Conservation (phyloP, 192 early-diverging fungal genomes). For the Gamsiella multidivaricata region DNA sequence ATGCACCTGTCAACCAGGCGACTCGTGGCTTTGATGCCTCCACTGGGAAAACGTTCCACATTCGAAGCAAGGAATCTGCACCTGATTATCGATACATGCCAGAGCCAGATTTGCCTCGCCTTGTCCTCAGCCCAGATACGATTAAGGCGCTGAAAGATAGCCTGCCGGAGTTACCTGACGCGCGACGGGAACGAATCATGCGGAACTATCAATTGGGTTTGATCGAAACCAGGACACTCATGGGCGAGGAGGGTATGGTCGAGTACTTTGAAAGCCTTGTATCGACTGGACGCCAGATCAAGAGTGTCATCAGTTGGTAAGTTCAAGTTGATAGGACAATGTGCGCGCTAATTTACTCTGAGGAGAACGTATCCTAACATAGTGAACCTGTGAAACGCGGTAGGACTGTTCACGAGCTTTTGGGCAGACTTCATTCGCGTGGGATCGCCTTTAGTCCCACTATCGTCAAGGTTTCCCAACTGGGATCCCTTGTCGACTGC, state of each 20-base stretch:
- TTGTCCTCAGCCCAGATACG: conserved; percentile 58
- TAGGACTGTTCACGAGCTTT: conserved; percentile 72
- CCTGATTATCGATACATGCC: conserved; percentile 92
- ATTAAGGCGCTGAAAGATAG: conserved; percentile 29
- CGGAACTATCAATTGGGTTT: conserved; percentile 67
- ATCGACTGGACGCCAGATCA: conserved; percentile 14
- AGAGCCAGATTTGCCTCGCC: conserved; percentile 77
- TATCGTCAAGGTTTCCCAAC: conserved; percentile 64
- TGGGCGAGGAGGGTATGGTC: conserved; percentile 79
- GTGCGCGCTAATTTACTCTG: neutral
- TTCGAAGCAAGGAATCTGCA: conserved; percentile 86
- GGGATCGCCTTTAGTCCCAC: conserved; percentile 57
- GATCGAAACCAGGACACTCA: conserved; percentile 70
- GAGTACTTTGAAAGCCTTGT: conserved; percentile 78
- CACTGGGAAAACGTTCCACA: conserved; percentile 69
- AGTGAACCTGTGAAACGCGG: too few species aligned
- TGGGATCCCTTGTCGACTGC: conserved; percentile 73
- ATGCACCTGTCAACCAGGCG: conserved; percentile 70
- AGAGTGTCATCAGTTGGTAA: conserved; percentile 48
- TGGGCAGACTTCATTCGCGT: conserved; percentile 63
- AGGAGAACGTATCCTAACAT: neutral
- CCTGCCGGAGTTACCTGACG: conserved; percentile 84
- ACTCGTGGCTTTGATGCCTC: conserved; percentile 84
- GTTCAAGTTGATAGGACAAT: neutral
- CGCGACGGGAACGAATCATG: conserved; percentile 64